These are phyloP conservation scores for Saprolegnia parasitica DNA, from an alignment of 352 stramenopile species.

Conservation along the genomic window DNA sequence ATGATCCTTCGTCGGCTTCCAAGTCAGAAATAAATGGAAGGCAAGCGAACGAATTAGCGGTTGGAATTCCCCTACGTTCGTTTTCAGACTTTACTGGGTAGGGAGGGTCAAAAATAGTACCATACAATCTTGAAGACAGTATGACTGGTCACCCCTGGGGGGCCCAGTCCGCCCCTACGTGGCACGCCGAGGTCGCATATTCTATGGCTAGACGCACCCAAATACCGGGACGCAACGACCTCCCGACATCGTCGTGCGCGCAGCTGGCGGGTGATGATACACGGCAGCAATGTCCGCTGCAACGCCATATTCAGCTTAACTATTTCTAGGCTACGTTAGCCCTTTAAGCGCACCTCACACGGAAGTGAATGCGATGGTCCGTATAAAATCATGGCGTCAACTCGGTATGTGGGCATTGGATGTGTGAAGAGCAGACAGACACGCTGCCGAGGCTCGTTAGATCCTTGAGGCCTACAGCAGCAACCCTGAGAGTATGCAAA, in stretches of 20 bases:
- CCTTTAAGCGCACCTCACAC: no score
- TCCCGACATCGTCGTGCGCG: background rate
- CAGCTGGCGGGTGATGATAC: no score
- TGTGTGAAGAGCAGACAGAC: no score
- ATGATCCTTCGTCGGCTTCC: slow-evolving; percentile 5
- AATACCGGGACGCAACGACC: background rate
- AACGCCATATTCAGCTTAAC: no score
- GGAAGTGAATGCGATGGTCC: no score
- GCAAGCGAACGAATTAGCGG: slow-evolving; percentile 2
- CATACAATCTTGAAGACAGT: background rate
- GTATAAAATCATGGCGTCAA: no score
- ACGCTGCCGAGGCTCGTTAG: no score
- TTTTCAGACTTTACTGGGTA: background rate
- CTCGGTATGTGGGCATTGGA: no score
- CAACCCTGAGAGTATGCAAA: no score
- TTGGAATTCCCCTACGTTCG: slow-evolving; percentile 3
- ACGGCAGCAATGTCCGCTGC: no score
- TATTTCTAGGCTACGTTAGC: no score
- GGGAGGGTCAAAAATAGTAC: background rate
- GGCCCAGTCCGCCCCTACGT: background rate
- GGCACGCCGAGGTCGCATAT: background rate
- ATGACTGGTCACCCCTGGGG: background rate
- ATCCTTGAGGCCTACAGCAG: no score
- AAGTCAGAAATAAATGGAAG: slow-evolving; percentile 6
- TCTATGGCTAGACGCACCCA: background rate